A percentile compares a stretch with the other conserved stretches of the same genome.
Conservation (phyloP, 2,329 filamentous ascomycete genomes). For the Penicillium italicum region DNA sequence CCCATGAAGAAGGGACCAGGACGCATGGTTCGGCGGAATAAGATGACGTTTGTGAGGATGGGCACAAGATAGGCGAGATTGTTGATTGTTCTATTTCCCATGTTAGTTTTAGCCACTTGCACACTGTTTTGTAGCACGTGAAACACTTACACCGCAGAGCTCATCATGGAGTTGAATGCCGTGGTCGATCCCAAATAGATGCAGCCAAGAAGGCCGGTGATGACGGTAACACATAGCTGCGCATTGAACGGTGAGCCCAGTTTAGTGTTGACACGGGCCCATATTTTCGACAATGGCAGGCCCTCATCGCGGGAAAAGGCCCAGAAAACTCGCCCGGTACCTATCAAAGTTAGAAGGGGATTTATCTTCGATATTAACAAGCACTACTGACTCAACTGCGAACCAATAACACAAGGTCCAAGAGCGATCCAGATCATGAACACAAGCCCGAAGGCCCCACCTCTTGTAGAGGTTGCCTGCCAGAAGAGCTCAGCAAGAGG, state of each 20-base stretch:
- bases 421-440: constrained; percentile 39
- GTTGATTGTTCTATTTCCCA: constrained; percentile 41
- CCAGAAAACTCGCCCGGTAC: constrained; percentile 56
- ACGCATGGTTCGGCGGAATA: constrained; percentile 43
- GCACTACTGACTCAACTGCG: constrained; percentile 28
- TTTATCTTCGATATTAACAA: constrained; percentile 31
- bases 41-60: constrained; percentile 47
- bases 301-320: constrained; percentile 56
- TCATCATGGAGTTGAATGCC: constrained; percentile 58
- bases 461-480: constrained; percentile 51
- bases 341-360: constrained; percentile 22
- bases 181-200: constrained; percentile 66
- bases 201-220: constrained; percentile 56
- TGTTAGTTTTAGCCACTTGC: not conserved
- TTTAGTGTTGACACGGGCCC: constrained; percentile 43
- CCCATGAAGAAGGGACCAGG: constrained; percentile 48
- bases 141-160: constrained; percentile 19
- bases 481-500: constrained; percentile 66
- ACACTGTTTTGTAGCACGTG: not conserved
- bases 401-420: constrained; percentile 34
- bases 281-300: constrained; percentile 29
- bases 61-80: constrained; percentile 48
- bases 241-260: constrained; percentile 53
- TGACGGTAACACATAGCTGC: constrained; percentile 48
- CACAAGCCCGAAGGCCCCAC: constrained; percentile 51